Conservation (phyloP, 1,139 yeast genomes). For the Suzukiozyma palmioleophila region DNA sequence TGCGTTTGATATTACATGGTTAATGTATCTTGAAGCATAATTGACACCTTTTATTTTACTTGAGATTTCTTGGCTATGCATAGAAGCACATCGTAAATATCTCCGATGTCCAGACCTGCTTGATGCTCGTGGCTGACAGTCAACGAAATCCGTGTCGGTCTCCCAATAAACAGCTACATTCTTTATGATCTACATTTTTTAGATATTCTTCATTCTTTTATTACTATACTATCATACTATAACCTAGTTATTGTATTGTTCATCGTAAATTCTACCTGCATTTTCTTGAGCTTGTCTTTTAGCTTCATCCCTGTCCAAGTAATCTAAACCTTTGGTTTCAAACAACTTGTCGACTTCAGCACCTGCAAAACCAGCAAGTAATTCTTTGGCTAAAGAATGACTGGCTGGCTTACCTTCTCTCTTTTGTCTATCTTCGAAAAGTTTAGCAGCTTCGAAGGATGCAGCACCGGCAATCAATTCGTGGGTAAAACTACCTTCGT, state of each 20-base stretch:
- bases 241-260: constrained; percentile 17
- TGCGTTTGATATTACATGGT: too few relatives aligned
- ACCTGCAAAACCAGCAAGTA: constrained; percentile 28
- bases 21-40: too few relatives aligned
- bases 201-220: neutral
- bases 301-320: constrained; percentile 25
- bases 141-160: too few relatives aligned
- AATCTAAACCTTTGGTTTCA: constrained; percentile 32
- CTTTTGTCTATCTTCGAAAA: constrained; percentile 30
- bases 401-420: constrained; percentile 29
- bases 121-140: too few relatives aligned
- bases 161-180: too few relatives aligned
- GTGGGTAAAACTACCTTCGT: constrained; percentile 29
- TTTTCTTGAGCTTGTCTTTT: constrained; percentile 21
- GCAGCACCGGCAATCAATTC: constrained; percentile 34
- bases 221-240: neutral
- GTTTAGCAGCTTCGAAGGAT: constrained; percentile 29
- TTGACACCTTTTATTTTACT: neutral
- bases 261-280: constrained; percentile 21
- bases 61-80: neutral
- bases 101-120: too few relatives aligned
- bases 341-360: constrained; percentile 32
- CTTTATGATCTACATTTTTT: too few relatives aligned
- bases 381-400: constrained; percentile 28
- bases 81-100: neutral